Percentiles rank a stretch among this genome's conserved stretches.
Evolutionary conservation across 257 asterid species (phyloP).

Genomic region (Rhazya stricta): DNA sequence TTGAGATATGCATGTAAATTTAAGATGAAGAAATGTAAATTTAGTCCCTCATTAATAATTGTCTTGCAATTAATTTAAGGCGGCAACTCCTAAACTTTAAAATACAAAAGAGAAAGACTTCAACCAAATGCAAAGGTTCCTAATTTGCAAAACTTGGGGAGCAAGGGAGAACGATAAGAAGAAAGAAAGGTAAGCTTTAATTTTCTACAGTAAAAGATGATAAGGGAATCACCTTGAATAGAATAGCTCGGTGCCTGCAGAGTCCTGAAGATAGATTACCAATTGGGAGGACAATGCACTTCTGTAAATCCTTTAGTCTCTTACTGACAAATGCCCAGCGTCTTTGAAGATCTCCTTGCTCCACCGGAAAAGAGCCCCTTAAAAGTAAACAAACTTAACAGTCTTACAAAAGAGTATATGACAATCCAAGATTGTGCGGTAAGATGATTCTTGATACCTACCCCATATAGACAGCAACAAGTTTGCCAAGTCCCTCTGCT

Average conservation of each 20-base stretch:
- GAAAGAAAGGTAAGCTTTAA: background rate
- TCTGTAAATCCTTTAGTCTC: slow-evolving; percentile 54
- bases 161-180: background rate
- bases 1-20: too few relatives aligned
- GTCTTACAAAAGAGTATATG: slow-evolving; percentile 18
- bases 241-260: slow-evolving; percentile 93
- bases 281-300: slow-evolving; percentile 76
- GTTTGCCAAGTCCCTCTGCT: slow-evolving; percentile 86
- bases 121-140: background rate
- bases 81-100: background rate
- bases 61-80: background rate
- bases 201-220: background rate
- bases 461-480: slow-evolving; percentile 95
- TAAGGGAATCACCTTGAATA: slow-evolving; percentile 67
- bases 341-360: slow-evolving; percentile 78
- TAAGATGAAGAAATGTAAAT: too few relatives aligned
- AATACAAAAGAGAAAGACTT: background rate
- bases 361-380: slow-evolving; percentile 87
- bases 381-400: slow-evolving; percentile 30
- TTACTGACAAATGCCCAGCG: slow-evolving; percentile 67
- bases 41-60: too few relatives aligned
- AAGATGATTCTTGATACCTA: slow-evolving; percentile 25
- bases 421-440: slow-evolving; percentile 3
- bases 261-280: slow-evolving; percentile 83
- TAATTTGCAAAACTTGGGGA: background rate